phyloP scores from a whole-genome alignment of 2,329 filamentous ascomycete species.

The Penicillium sp. region DNA sequence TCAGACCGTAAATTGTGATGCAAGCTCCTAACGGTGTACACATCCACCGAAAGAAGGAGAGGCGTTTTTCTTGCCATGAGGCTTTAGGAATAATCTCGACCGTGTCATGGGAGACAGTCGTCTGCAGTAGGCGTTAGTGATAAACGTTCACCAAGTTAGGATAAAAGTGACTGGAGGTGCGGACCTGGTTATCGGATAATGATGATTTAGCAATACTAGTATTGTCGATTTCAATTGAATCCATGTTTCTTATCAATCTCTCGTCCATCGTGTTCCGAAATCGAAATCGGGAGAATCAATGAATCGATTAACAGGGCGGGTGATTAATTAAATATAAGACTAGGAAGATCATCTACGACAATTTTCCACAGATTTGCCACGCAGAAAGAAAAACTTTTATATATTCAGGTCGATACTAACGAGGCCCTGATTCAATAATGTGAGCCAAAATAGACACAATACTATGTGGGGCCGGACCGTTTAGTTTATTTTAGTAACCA shows the following conservation, averaged over 20 bases:
- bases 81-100: background rate
- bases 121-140: background rate
- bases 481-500: too few relatives aligned
- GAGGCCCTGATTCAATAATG: too few relatives aligned
- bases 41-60: conserved; percentile 55
- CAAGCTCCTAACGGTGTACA: conserved; percentile 73
- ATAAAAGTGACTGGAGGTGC: background rate
- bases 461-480: too few relatives aligned
- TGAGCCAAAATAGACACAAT: too few relatives aligned
- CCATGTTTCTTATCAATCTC: background rate
- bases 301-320: background rate
- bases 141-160: background rate
- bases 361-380: too few relatives aligned
- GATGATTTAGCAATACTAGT: background rate
- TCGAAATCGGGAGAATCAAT: background rate
- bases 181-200: background rate
- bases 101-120: background rate
- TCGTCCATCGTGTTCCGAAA: background rate
- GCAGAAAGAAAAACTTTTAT: too few relatives aligned
- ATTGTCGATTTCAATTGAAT: background rate
- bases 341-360: too few relatives aligned
- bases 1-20: conserved; percentile 75
- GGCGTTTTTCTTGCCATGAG: background rate
- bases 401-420: too few relatives aligned
- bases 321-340: too few relatives aligned